Evolutionary conservation across 768 basidiomycete species (phyloP), one percentile per base, ranked within the genome.

Genomic region (Cystofilobasidium capitatum): DNA sequence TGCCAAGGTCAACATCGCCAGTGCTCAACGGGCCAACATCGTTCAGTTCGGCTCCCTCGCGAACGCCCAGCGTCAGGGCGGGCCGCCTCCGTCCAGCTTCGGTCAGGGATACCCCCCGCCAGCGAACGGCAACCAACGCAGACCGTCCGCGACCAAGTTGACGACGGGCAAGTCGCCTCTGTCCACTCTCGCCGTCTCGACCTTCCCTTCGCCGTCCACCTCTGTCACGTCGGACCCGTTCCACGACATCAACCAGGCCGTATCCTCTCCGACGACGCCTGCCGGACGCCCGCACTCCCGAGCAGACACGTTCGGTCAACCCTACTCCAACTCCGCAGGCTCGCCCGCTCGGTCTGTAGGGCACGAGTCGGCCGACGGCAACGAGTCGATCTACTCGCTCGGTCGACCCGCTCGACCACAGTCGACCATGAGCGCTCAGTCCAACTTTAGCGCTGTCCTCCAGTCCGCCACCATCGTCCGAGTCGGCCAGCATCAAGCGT

Each of bases 21-120:
- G 65, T 33, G 68, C 68, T 24, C 68, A 69, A 29, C 33, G 68
- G 33, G 62, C 63, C 36, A 65, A 64, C 31, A 59, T 68, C 35
- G 58, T 64, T 20, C 58, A 64, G 42, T n/a, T 64, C 9, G 68
- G 68, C 33, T 12, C 9, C 22, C 9, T 26, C 59, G 57, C 26
- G 13, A 35, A 29, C 26, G 29, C n/a, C 24, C 37, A 31, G 35
- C 45, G 14, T 12, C 33, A 42, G 42, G 47, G 36, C 58, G 13
- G n/a, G 22, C 61, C 40, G 49, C 44, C 62, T 36, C 59, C 42
- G 16, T 22, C 58, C 22, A 58, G 57, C 36, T 47, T 60, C 47
- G n/a, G 26, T n/a, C 47, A 17, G 26, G 31, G 40, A 14, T 35
- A 44, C 1, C 58, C 26, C 44, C 26, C 36, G 45, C 49, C 33